A percentile compares a stretch with the other conserved stretches of the same genome.
Conservation (phyloP, 163 green algal genomes). For the Scenedesmus sp. region DNA sequence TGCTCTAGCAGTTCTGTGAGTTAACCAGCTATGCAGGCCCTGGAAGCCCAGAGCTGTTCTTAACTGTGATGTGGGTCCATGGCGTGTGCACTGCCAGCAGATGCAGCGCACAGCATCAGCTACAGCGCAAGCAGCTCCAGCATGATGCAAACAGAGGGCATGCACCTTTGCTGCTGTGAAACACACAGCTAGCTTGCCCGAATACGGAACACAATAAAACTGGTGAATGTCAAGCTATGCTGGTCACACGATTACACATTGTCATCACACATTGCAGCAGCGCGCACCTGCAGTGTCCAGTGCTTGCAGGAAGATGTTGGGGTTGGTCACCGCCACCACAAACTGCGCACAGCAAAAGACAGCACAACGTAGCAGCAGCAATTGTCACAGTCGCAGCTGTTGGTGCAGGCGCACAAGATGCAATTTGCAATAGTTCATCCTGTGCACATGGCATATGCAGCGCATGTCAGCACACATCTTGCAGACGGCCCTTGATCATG, state of each 20-base stretch:
- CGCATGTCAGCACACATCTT: no score
- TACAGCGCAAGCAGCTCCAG: background rate
- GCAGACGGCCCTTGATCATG: no score
- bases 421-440: background rate
- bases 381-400: background rate
- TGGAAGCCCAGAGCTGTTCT: background rate
- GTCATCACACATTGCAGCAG: no score
- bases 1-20: background rate
- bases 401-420: background rate
- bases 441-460: no score
- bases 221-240: background rate
- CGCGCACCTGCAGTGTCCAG: slow-evolving; percentile 66
- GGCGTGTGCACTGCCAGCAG: no score
- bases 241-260: background rate
- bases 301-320: slow-evolving; percentile 76
- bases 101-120: no score
- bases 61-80: background rate
- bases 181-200: background rate
- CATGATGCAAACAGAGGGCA: background rate
- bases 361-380: background rate
- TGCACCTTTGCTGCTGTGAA: background rate
- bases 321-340: slow-evolving; percentile 63
- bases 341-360: background rate
- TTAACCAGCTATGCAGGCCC: background rate
- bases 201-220: background rate